Evolutionary conservation across 2,329 filamentous ascomycete species (phyloP), one percentile per base, ranked within the genome.

Genomic region (Diaporthe sp.): DNA sequence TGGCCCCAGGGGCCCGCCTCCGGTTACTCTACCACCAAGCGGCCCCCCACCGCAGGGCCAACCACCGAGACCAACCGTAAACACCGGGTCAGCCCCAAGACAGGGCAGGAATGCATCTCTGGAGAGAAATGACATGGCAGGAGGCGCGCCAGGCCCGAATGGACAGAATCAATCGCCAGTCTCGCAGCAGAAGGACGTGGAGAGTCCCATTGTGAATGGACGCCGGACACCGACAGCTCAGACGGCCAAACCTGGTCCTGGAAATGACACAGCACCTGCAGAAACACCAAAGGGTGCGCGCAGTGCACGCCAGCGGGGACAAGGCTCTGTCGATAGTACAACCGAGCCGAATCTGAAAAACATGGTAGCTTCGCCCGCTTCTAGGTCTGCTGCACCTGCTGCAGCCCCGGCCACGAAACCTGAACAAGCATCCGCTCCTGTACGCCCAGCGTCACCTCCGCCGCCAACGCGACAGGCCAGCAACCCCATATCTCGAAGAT

Each of bases 311-410:
- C 89, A 90, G 57, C 88, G 91, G 25, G 87, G 89, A 47, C 92
- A 93, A 80, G 88, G 89, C 38, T 93, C 93, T 0, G 85, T 94
- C 17, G 94, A 97, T 77, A 94, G 90, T 78, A 89, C 88, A 2
- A 89, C 89, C 35, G 93, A 95, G 77, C 86, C 88, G 5, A 82
- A 84, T 1, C 81, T 90, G 45, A 86, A 86, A 78, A 85, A 81
- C 74, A 81, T 79, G 77, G 74, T 75, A n/a, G 69, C 72, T 40
- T 71, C 75, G 19, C 72, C 75, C 6, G 69, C 54, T 15, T 66
- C 75, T 25, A 71, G 55, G 28, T 66, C 72, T 22, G 55, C 25
- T 42, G 57, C 42, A 33, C 74, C 54, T 70, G 55, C 67, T 38
- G 35, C 75, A 12, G 54, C 73, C 28, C 67, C 72, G 17, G 54